Evolutionary conservation across 2,329 filamentous ascomycete species (phyloP).

Genomic region (Fusarium albidum): DNA sequence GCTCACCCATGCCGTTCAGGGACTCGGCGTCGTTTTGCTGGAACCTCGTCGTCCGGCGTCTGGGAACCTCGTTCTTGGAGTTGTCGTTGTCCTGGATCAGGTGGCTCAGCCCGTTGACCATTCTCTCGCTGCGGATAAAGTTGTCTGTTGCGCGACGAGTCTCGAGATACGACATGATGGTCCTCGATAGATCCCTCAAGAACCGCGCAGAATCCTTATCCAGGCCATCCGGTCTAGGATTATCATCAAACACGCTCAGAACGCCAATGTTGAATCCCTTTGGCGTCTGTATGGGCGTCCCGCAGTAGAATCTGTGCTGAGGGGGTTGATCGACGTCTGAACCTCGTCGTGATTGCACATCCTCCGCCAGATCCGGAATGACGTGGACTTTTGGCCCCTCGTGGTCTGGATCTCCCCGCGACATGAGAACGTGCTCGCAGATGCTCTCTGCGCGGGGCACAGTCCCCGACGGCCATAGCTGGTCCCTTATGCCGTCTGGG

Average conservation of each 20-base stretch:
- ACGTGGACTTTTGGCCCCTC: background rate
- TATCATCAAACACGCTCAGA: background rate
- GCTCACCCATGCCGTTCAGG: too few relatives aligned
- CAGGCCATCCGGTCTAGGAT: background rate
- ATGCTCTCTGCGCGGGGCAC: background rate
- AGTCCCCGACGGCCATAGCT: background rate
- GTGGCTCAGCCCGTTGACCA: background rate
- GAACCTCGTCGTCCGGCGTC: background rate
- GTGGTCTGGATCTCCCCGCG: background rate
- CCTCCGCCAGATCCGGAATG: background rate
- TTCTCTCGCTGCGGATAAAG: background rate
- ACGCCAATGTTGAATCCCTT: background rate
- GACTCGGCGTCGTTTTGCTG: background rate
- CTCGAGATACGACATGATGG: background rate
- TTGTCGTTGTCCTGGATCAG: background rate
- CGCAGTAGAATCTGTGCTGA: background rate
- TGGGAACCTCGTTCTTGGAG: background rate
- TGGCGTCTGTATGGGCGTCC: background rate
- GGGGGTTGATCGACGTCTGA: background rate
- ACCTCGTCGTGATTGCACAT: background rate
- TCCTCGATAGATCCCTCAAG: background rate
- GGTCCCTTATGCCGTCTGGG: conserved; percentile 31
- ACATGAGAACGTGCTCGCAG: background rate
- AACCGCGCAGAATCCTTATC: background rate
- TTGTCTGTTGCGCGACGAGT: background rate